Base-by-base conservation (phyloP, 164 flowering plant genomes). In the Annona squamosa region DNA sequence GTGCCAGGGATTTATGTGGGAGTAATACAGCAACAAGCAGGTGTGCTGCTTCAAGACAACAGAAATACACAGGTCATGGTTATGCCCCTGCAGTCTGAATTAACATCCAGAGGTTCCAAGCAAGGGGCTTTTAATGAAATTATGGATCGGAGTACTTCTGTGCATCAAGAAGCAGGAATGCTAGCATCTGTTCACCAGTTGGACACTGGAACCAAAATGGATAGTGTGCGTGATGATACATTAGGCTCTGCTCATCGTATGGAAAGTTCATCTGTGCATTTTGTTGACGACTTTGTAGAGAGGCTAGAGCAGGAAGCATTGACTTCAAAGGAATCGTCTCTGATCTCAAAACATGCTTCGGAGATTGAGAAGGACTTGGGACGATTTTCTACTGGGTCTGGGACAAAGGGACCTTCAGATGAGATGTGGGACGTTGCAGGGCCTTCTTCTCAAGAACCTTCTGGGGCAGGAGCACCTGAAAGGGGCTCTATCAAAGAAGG, bases 391-490 rank as follows among this genome's bases (percentile, higher is more conserved):
- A 79, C 70, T 9, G 79, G 69, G 69, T 84, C 90, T 77, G 88
- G 85, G 75, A 69, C 79, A 43, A 87, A 80, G 77, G 92, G 93
- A 19, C 95, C 94, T 41, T 80, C 90, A 6, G 92, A 85, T 83
- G 90, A 90, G 71, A 91, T 85, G 85, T 90, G 97, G 97, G 82
- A 88, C 79, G 88, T 84, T 6, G 75, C 74, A n/a, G 88, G 82
- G 48, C 75, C 88, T 63, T 73, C 89, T 74, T 74, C 77, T 73
- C 74, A 72, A 71, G 84, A 82, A 65, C 77, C 79, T 74, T 69
- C 79, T 37, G 73, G 70, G 72, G 59, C 77, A 63, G 87, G 79
- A 79, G 79, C 77, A 65, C 74, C 84, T n/a, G 83, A 79, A 65
- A 75, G 72, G 65, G 79, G 45, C 74, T 57, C 74, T 71, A 43